Evolutionary conservation across 345 rosid species (phyloP).

Genomic region (Iberis pinnata): DNA sequence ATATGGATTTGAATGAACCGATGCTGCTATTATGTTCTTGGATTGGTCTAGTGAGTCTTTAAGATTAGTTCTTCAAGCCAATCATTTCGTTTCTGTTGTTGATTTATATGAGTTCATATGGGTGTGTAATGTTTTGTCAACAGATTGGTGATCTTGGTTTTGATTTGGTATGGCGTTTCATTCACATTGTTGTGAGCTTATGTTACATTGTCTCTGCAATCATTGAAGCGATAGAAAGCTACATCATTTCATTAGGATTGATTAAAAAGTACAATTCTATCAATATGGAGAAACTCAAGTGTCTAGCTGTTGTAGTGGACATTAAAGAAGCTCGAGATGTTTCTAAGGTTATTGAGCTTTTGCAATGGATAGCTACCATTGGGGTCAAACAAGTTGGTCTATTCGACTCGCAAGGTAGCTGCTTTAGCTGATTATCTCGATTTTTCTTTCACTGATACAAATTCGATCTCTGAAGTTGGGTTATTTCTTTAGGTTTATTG

Average conservation of each 20-base stretch:
- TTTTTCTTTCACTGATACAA: background rate
- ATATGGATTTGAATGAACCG: constrained; percentile 21
- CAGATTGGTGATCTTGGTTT: constrained; percentile 44
- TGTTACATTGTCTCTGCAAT: constrained; percentile 40
- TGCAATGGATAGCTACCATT: constrained; percentile 52
- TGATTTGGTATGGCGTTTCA: constrained; percentile 53
- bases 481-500: constrained; percentile 55
- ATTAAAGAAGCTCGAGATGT: constrained; percentile 38
- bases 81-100: background rate
- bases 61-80: background rate
- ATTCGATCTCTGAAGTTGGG: constrained; percentile 7
- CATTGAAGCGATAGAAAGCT: constrained; percentile 44
- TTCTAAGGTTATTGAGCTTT: constrained; percentile 43
- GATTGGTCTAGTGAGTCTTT: constrained; percentile 23
- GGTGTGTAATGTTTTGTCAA: background rate
- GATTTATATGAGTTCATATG: too few relatives aligned
- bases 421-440: background rate
- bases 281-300: constrained; percentile 44
- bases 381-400: constrained; percentile 68
- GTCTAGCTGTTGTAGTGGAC: constrained; percentile 66
- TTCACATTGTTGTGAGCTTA: constrained; percentile 51
- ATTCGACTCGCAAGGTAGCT: constrained; percentile 67
- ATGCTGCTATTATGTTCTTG: constrained; percentile 19
- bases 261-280: constrained; percentile 41
- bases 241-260: constrained; percentile 51